Conservation (phyloP, 202 grass and related monocot species). For the Carex sylvatica region DNA sequence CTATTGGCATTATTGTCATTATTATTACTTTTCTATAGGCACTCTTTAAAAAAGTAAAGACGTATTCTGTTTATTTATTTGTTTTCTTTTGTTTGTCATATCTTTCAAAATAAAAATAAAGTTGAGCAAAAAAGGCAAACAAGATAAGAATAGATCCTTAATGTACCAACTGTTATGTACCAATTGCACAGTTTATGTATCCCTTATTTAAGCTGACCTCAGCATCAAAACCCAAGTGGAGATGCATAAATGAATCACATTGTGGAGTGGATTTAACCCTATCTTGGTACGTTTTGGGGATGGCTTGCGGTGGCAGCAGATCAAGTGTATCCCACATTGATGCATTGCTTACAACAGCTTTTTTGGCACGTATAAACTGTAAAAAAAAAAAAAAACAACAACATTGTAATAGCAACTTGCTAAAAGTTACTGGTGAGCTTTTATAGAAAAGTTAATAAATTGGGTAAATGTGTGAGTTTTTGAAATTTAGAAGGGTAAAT, state of each 20-base stretch:
- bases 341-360: slow-evolving; percentile 88
- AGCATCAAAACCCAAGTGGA: slow-evolving; percentile 85
- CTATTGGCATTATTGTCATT: neutral
- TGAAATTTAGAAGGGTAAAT: too few relatives aligned
- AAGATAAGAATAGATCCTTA: neutral
- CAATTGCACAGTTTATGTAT: neutral
- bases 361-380: slow-evolving; percentile 87
- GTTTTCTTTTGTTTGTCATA: neutral
- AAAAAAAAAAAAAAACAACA: neutral
- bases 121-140: neutral
- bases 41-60: neutral
- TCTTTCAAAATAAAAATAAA: slow-evolving; percentile 14
- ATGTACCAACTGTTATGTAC: neutral
- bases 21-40: neutral
- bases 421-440: neutral
- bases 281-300: slow-evolving; percentile 70
- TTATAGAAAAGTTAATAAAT: too few relatives aligned
- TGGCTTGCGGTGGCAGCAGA: slow-evolving; percentile 57
- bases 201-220: slow-evolving; percentile 35
- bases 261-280: slow-evolving; percentile 76
- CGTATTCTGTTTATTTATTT: neutral
- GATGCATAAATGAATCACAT: slow-evolving; percentile 97
- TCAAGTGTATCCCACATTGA: slow-evolving; percentile 96
- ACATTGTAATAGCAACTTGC: neutral
- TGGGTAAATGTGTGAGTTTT: too few relatives aligned